A percentile compares a stretch with the other conserved stretches of the same genome.
phyloP scores from a whole-genome alignment of 768 basidiomycete genomes.

The Boletus edulis region DNA sequence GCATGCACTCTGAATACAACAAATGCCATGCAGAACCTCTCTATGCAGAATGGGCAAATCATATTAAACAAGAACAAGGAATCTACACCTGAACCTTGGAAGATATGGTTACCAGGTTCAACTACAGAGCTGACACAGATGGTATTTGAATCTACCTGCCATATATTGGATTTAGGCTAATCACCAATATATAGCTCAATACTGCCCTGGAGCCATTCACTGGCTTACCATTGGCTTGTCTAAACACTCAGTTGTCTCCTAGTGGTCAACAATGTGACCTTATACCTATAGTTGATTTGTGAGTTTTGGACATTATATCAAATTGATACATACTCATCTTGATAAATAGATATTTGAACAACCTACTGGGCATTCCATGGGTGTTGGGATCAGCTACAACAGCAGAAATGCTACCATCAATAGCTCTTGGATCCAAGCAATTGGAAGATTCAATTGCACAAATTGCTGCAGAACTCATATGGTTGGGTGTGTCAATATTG shows the following conservation, averaged over 20 bases:
- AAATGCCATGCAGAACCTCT: too few species aligned
- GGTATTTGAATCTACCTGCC: too few species aligned
- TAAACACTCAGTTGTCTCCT: neutral
- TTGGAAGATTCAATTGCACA: conserved; percentile 5
- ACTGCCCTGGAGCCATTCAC: too few species aligned
- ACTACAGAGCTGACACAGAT: too few species aligned
- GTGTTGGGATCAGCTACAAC: neutral
- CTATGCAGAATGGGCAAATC: too few species aligned
- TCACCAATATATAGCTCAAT: neutral
- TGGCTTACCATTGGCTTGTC: too few species aligned
- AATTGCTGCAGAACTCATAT: neutral
- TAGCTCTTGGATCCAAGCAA: neutral
- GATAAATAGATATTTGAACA: neutral
- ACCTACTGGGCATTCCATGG: neutral
- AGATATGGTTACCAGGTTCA: too few species aligned
- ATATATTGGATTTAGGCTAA: neutral
- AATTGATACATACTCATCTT: neutral
- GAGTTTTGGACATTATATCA: neutral
- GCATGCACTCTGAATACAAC: too few species aligned
- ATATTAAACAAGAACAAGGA: too few species aligned
- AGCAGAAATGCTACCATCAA: neutral
- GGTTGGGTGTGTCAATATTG: conserved; percentile 2
- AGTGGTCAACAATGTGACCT: neutral
- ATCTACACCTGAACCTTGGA: too few species aligned
- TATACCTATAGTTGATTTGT: neutral